Base-by-base conservation (phyloP, 2,329 filamentous ascomycete species). In the Neopestalotiopsis sp. region DNA sequence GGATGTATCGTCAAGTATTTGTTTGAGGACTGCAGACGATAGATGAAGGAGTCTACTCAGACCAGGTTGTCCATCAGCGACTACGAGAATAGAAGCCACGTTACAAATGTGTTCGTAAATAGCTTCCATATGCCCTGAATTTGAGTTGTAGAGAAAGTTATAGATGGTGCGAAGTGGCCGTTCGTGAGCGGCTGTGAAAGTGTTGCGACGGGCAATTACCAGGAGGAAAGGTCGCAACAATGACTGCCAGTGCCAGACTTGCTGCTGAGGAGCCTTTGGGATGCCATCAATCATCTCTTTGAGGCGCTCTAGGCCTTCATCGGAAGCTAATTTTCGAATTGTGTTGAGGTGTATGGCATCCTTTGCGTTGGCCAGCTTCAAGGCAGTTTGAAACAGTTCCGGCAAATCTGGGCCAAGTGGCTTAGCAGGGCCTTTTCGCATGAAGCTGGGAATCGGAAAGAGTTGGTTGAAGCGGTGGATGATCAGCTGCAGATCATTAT, bases 381-480 rank as follows among this genome's bases (percentile, higher is more conserved):
- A 40, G 14, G 62, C 34, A 28, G 62, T 65, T 40, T 65, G 62
- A 40, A 65, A 65, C 10, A 65, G 42, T 14, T 65, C 62, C 10
- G 62, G 4, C 24, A 65, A 40, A 17, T 30, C 32, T 20, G 62
- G 10, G 24, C 62, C 38, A 13, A 65, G 62, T 4, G 34, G 62
- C 4, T 28, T 24, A 30, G 20, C 24, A 49, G 38, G 20, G 9
- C 40, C 62, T 49, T 65, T 32, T 13, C 62, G 38, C 62, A 65
- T 65, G n/a, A 65, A 65, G 20, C 24, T 52, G n/a, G 62, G 62
- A 13, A 65, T 1, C 4, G 40, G 42, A 6, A 65, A 65, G 34
- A 65, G 38, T 52, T 52, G 62, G n/a, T 65, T 65, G 62, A 65
- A 65, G 2, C 24, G 62, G n/a, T 65, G 62, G n/a, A 65, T 14